A percentile compares a stretch with the other conserved stretches of the same genome.
These are phyloP conservation scores for Saxispiralis lemnorum DNA, from an alignment of 495 filamentous ascomycete species.

Conservation along the genomic window DNA sequence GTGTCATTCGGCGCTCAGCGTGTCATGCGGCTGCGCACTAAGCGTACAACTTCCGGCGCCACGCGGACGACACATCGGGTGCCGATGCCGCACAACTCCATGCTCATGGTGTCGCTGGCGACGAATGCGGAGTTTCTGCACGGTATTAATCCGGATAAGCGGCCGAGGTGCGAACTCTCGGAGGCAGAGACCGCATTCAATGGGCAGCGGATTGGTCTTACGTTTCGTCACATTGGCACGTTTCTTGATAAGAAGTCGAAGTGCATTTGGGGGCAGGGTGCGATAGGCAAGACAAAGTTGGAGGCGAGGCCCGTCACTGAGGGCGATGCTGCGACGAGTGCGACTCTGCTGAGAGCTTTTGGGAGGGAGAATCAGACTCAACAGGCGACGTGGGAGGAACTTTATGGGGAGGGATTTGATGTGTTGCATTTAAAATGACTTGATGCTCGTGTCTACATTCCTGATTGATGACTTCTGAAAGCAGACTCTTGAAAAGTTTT, in stretches of 20 bases:
- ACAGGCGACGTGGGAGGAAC: constrained; percentile 60
- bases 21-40: constrained; percentile 78
- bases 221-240: constrained; percentile 80
- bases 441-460: not conserved
- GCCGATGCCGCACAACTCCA: constrained; percentile 68
- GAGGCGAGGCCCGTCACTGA: constrained; percentile 47
- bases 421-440: constrained; percentile 49
- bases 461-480: too few species aligned
- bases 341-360: constrained; percentile 60
- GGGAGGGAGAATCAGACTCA: constrained; percentile 62
- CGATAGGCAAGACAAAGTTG: constrained; percentile 42
- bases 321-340: constrained; percentile 45
- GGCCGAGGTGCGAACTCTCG: constrained; percentile 44
- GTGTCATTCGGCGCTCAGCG: constrained; percentile 82
- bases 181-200: constrained; percentile 49
- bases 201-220: constrained; percentile 76
- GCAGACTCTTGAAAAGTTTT: too few species aligned
- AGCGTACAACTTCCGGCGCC: constrained; percentile 33
- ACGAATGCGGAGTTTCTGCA: constrained; percentile 85
- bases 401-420: constrained; percentile 72
- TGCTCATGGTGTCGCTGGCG: constrained; percentile 61
- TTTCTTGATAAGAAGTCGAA: constrained; percentile 45
- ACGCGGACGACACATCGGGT: constrained; percentile 44
- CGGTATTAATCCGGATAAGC: constrained; percentile 72
- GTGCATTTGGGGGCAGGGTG: constrained; percentile 85